phyloP scores from a whole-genome alignment of 352 stramenopile genomes.

The Phytophthora lateralis region DNA sequence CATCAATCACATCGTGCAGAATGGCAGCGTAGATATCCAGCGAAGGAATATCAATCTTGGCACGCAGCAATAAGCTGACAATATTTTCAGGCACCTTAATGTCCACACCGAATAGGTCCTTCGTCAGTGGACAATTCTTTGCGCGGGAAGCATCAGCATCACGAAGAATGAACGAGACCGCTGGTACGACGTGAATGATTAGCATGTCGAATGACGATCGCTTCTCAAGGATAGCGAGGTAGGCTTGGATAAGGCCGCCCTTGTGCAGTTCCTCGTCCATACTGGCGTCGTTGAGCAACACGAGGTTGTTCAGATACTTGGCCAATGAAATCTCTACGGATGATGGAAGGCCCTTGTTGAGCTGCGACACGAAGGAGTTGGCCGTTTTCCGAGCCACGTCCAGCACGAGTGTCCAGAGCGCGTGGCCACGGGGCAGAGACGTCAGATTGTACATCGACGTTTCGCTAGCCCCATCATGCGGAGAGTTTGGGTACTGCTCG shows the following conservation, averaged over 20 bases:
- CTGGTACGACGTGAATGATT: constrained; percentile 83
- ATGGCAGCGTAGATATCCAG: constrained; percentile 80
- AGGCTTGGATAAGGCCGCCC: constrained; percentile 63
- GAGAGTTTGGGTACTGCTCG: constrained; percentile 65
- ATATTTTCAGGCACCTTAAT: constrained; percentile 58
- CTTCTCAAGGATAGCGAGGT: constrained; percentile 65
- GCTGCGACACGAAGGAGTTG: constrained; percentile 52
- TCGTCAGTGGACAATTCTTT: constrained; percentile 74
- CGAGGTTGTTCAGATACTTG: constrained; percentile 83
- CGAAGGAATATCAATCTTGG: constrained; percentile 66
- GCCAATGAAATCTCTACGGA: constrained; percentile 83
- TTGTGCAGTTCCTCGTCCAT: constrained; percentile 74
- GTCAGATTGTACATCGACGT: constrained; percentile 86
- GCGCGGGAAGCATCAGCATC: constrained; percentile 66
- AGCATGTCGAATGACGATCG: constrained; percentile 86
- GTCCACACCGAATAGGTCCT: constrained; percentile 69
- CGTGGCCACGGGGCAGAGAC: constrained; percentile 55
- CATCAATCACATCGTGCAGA: constrained; percentile 78
- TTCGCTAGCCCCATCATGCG: constrained; percentile 59
- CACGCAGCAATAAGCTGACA: constrained; percentile 57
- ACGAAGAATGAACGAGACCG: constrained; percentile 79
- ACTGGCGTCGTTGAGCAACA: constrained; percentile 65
- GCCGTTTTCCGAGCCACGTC: constrained; percentile 50
- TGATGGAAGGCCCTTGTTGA: constrained; percentile 73
- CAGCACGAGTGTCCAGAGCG: constrained; percentile 66